Percentiles rank a stretch among this genome's conserved stretches.
phyloP scores from a whole-genome alignment of 495 filamentous ascomycete genomes.

The Geopyxis carbonaria region DNA sequence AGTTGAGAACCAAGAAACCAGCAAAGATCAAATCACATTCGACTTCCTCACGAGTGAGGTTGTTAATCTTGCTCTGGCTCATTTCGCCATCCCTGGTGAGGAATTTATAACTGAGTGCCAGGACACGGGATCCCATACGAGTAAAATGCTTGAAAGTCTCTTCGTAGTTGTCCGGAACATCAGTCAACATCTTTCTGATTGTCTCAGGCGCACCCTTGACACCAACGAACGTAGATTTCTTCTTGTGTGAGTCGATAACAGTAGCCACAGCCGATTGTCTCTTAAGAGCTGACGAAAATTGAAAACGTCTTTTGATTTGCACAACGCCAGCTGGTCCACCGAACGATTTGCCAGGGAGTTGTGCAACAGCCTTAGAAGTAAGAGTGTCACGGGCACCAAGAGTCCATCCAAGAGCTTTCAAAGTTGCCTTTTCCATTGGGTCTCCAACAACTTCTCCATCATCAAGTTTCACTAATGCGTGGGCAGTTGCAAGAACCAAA shows the following conservation, averaged over 20 bases:
- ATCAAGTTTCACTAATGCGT: conserved; percentile 87
- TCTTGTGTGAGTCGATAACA: conserved; percentile 52
- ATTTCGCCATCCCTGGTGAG: conserved; percentile 64
- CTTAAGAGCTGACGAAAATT: conserved; percentile 94
- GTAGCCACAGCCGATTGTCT: conserved; percentile 87
- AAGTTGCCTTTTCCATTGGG: conserved; percentile 95
- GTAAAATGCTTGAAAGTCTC: conserved; percentile 98
- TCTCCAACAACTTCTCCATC: conserved; percentile 96
- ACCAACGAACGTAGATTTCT: conserved; percentile 70
- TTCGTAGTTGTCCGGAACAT: conserved; percentile 75
- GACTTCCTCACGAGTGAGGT: conserved; percentile 79
- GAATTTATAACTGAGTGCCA: conserved; percentile 87
- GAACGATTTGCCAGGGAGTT: conserved; percentile 28
- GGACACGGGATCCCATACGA: conserved; percentile 78
- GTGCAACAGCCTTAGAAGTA: conserved; percentile 38
- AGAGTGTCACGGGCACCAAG: conserved; percentile 77
- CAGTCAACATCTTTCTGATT: conserved; percentile 75
- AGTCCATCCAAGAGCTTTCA: conserved; percentile 75
- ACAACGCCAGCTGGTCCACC: conserved; percentile 39
- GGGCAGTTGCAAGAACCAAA: conserved; percentile 84
- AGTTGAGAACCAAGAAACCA: conserved; percentile 89
- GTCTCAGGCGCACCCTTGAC: conserved; percentile 98
- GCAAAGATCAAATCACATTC: conserved; percentile 75
- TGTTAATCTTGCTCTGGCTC: conserved; percentile 69
- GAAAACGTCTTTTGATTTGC: conserved; percentile 89